A percentile compares a stretch with the other conserved stretches of the same genome.
Conservation (phyloP, 2,329 filamentous ascomycete genomes). For the Beauveria sp. region DNA sequence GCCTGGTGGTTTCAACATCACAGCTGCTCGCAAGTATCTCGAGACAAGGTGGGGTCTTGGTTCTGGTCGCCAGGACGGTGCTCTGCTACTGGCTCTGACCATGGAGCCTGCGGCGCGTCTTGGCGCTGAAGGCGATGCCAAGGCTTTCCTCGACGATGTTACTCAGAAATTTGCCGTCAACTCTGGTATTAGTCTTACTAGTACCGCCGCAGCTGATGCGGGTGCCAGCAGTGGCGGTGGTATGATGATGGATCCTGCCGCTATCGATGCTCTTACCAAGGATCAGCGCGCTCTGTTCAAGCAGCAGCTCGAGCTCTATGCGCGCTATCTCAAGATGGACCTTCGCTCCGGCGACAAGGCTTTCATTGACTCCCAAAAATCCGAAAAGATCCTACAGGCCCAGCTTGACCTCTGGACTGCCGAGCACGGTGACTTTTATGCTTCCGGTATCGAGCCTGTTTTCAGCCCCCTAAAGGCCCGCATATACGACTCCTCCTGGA, state of each 20-base stretch:
- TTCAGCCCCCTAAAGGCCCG: constrained; percentile 92
- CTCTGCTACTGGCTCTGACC: constrained; percentile 79
- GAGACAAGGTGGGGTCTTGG: constrained; percentile 90
- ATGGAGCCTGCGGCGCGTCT: constrained; percentile 87
- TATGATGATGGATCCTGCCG: constrained; percentile 99
- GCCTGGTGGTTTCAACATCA: constrained; percentile 99
- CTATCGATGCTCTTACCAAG: constrained; percentile 93
- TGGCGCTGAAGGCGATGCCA: constrained; percentile 83
- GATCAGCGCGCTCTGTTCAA: constrained; percentile 95
- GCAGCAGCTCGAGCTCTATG: constrained; percentile 92
- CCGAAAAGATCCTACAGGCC: constrained; percentile 78
- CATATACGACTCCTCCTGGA: constrained; percentile 97
- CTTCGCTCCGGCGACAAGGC: constrained; percentile 95
- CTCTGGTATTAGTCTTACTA: constrained; percentile 76
- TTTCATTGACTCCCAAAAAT: constrained; percentile 75
- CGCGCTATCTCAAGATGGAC: constrained; percentile 94
- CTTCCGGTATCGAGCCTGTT: constrained; percentile 84
- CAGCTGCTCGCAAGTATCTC: constrained; percentile 86
- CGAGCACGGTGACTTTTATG: constrained; percentile 96
- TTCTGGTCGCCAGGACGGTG: constrained; percentile 82
- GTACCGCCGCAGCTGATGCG: constrained; percentile 65
- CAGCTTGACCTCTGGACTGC: constrained; percentile 92
- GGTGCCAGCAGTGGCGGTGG: constrained; percentile 65
- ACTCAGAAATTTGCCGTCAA: constrained; percentile 81
- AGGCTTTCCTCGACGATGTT: constrained; percentile 82